Conservation (phyloP, 2,329 filamentous ascomycete species). For the Penicillium hordei region DNA sequence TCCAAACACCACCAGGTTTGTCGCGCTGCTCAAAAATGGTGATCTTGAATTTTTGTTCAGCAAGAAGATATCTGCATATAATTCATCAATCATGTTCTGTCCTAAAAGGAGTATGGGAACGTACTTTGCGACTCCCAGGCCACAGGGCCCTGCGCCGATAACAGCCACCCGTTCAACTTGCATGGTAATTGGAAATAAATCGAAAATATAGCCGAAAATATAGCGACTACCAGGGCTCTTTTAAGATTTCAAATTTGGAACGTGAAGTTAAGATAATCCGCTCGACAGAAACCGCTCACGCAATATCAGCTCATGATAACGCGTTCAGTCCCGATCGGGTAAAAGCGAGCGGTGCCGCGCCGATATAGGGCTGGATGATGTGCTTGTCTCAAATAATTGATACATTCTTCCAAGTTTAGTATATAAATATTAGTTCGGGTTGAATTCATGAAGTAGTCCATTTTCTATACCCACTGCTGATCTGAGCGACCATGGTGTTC, state of each 20-base stretch:
- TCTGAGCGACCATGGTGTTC: background rate
- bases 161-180: conserved; percentile 11
- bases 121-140: conserved; percentile 11
- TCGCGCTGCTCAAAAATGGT: conserved; percentile 12
- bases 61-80: conserved; percentile 7
- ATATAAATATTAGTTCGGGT: background rate
- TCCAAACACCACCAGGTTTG: conserved; percentile 10
- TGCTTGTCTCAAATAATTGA: background rate
- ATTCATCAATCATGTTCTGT: background rate
- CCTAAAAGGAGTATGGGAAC: background rate
- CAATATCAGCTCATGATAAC: background rate
- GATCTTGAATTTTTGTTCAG: conserved; percentile 7
- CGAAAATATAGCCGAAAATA: background rate
- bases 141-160: conserved; percentile 14
- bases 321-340: background rate
- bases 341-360: background rate
- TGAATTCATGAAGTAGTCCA: background rate
- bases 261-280: background rate
- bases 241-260: background rate
- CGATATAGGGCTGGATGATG: background rate
- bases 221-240: background rate
- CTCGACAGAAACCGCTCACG: background rate
- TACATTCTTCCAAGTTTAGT: background rate
- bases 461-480: background rate
- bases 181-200: background rate